phyloP scores from a whole-genome alignment of 202 grass and related monocot genomes.

The Dendrocalamus latiflorus region DNA sequence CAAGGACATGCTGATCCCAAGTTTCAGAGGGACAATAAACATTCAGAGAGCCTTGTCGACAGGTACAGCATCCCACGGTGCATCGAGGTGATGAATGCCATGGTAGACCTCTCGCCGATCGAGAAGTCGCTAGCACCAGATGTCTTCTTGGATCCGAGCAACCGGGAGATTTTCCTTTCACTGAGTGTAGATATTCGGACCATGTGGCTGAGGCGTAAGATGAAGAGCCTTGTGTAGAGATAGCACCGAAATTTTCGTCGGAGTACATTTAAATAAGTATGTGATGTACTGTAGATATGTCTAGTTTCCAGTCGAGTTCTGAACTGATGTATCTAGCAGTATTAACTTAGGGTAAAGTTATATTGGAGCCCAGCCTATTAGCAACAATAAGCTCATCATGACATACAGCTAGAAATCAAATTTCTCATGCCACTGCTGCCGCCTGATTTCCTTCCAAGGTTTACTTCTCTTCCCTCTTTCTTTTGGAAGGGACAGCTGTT shows the following conservation, averaged over 20 bases:
- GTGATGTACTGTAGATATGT: conserved; percentile 40
- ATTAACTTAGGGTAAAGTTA: conserved; percentile 27
- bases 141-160: conserved; percentile 57
- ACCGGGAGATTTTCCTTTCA: no score
- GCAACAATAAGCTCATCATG: neutral
- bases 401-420: neutral
- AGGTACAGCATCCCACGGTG: conserved; percentile 60
- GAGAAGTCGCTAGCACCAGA: conserved; percentile 82
- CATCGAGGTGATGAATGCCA: conserved; percentile 73
- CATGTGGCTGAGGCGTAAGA: no score
- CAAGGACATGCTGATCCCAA: conserved; percentile 20
- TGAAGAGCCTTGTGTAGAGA: no score
- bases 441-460: neutral
- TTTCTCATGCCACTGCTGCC: neutral
- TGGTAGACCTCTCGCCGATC: conserved; percentile 51
- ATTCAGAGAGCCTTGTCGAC: conserved; percentile 18
- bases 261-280: conserved; percentile 29
- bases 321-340: conserved; percentile 38
- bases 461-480: neutral
- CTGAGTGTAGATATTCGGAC: no score
- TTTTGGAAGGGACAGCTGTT: neutral
- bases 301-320: conserved; percentile 28
- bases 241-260: no score
- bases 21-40: conserved; percentile 33
- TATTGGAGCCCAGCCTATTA: neutral